phyloP scores from a whole-genome alignment of 148 eudicot species.

The Fagopyrum tataricum region DNA sequence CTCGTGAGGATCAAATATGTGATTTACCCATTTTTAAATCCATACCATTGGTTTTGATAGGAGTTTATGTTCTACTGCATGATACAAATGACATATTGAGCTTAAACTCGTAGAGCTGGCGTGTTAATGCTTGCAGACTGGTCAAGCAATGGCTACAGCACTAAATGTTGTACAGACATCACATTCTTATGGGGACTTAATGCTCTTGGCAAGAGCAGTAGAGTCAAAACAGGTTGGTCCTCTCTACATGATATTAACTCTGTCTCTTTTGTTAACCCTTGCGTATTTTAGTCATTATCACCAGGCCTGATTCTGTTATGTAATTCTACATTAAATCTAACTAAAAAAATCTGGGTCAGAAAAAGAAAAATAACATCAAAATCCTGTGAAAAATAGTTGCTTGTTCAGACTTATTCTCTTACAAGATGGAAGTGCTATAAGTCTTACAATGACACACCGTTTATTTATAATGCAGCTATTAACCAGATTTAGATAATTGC shows the following conservation, averaged over 20 bases:
- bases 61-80: background rate
- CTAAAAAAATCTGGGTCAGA: background rate
- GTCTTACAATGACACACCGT: too few relatives aligned
- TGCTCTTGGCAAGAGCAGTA: slow-evolving; percentile 67
- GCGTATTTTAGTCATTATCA: background rate
- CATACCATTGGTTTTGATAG: too few relatives aligned
- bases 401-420: too few relatives aligned
- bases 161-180: slow-evolving; percentile 74
- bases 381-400: background rate
- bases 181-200: slow-evolving; percentile 58
- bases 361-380: background rate
- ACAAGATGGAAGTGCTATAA: too few relatives aligned
- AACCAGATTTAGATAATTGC: too few relatives aligned
- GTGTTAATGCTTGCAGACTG: slow-evolving; percentile 45
- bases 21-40: too few relatives aligned
- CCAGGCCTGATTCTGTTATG: background rate
- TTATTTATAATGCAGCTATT: too few relatives aligned
- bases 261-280: too few relatives aligned
- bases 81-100: background rate
- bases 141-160: slow-evolving; percentile 48
- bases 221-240: slow-evolving; percentile 54
- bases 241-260: background rate
- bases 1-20: too few relatives aligned
- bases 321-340: background rate
- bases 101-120: background rate